Evolutionary conservation across 2,329 filamentous ascomycete genomes (phyloP).

Genomic region (Graphiopsis chlorocephala): DNA sequence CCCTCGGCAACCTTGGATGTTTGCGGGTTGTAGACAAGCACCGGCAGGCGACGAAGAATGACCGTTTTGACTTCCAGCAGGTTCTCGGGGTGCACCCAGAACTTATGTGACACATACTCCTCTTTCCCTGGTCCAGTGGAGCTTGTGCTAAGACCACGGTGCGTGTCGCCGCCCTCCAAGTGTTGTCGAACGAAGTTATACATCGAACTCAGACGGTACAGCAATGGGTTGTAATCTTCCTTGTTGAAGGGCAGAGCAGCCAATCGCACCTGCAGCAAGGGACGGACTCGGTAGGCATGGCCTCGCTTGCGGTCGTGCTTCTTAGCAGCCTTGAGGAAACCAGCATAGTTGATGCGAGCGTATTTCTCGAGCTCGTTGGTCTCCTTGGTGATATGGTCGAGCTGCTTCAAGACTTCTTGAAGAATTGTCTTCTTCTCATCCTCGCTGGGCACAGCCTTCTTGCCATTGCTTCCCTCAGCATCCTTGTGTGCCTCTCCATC

Average conservation of each 20-base stretch:
- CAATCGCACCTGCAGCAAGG: slow-evolving; percentile 86
- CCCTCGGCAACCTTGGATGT: slow-evolving; percentile 78
- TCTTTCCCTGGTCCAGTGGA: slow-evolving; percentile 22
- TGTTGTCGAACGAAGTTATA: slow-evolving; percentile 91
- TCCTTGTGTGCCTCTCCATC: slow-evolving; percentile 30
- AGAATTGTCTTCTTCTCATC: slow-evolving; percentile 54
- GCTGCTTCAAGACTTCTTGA: slow-evolving; percentile 70
- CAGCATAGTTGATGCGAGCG: slow-evolving; percentile 94
- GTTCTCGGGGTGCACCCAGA: slow-evolving; percentile 96
- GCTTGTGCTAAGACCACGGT: slow-evolving; percentile 21
- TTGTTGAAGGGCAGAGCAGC: slow-evolving; percentile 91
- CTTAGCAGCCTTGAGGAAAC: slow-evolving; percentile 96
- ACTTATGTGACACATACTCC: slow-evolving; percentile 35
- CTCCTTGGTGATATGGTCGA: slow-evolving; percentile 85
- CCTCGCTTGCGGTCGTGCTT: slow-evolving; percentile 96
- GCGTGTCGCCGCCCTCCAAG: slow-evolving; percentile 56
- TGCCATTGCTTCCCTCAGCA: slow-evolving; percentile 28
- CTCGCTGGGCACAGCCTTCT: slow-evolving; percentile 37
- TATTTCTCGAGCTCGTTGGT: slow-evolving; percentile 93
- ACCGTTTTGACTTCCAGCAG: slow-evolving; percentile 95
- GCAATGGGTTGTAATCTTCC: slow-evolving; percentile 84
- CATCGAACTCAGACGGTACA: slow-evolving; percentile 88
- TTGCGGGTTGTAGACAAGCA: slow-evolving; percentile 89
- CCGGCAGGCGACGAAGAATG: slow-evolving; percentile 84
- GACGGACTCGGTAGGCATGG: slow-evolving; percentile 79